Evolutionary conservation across 352 stramenopile species (phyloP), one percentile per base, ranked within the genome.

Genomic region (Peronospora belbahrii): DNA sequence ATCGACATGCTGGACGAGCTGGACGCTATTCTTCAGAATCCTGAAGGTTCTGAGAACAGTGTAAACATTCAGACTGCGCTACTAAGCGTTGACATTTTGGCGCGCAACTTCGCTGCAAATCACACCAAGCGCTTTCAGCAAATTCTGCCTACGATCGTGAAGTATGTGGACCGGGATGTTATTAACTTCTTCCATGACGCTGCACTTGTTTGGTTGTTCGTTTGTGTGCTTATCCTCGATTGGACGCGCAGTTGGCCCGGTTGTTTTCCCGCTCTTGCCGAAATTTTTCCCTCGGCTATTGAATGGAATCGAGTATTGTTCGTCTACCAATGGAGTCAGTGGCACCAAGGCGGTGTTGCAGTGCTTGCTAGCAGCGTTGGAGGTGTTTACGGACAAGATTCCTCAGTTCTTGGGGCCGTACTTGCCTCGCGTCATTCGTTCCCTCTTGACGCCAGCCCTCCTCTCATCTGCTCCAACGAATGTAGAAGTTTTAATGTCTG

Each of bases 1-100:
- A 72, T 95, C 10, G 83, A 95, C 37, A 92, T 95, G 82, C 48
- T 95, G 13, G 79, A 88, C 25, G 79, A 91, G 46, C 62, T 95
- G 14, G 64, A 89, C 27, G 42, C 43, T 6, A 83, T 91, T 13
- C 48, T 95, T n/a, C 53, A 60, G 23, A 85, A 92, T 38, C 38
- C 45, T 2, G 67, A 88, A n/a, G 48, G 39, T 22, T 55, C 30
- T 6, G 76, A 91, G 44, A 84, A 74, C 66, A 84, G 61, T 24
- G 66, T 84, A 4, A 90, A 89, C 44, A 71, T 89, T 27, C 83
- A 93, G 63, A 93, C 78, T 1, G 83, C 83, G 18, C 50, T 92
- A 42, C 54, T 94, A 3, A 90, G 76, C 24, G 76, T 94, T 6
- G 78, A 93, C 39, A 89, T 94, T 31, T 42, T 94, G 28, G 74